Conservation (phyloP, 345 rosid genomes). For the Nephelium lappaceum region DNA sequence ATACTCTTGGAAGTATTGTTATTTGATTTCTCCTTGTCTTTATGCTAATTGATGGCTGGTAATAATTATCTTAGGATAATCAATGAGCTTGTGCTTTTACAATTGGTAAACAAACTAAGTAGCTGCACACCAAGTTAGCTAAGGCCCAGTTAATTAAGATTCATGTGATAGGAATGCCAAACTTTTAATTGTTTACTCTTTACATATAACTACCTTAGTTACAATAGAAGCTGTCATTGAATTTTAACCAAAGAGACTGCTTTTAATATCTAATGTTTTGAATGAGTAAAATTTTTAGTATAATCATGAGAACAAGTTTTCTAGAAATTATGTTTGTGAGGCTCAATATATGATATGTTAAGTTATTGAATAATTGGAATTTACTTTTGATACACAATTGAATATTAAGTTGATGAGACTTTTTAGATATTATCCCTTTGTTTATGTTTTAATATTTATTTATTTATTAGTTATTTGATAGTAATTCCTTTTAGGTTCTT, state of each 20-base stretch:
- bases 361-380: not conserved
- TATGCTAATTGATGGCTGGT: slow-evolving; percentile 4
- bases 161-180: not conserved
- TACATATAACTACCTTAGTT: not conserved
- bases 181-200: not conserved
- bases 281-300: not conserved
- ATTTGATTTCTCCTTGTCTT: slow-evolving; percentile 5
- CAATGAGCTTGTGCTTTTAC: not conserved
- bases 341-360: not conserved
- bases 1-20: slow-evolving; percentile 7
- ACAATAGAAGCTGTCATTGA: not conserved
- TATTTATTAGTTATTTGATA: no score
- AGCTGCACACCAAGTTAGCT: not conserved
- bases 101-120: not conserved
- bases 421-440: no score
- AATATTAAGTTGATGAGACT: not conserved
- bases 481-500: no score
- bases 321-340: not conserved
- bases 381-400: not conserved
- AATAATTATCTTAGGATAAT: not conserved
- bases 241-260: not conserved
- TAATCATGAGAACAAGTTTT: not conserved
- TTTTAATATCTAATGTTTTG: not conserved
- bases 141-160: not conserved
- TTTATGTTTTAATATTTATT: no score